Evolutionary conservation across 352 stramenopile genomes (phyloP), one percentile per base, ranked within the genome.

Genomic region (Paralagenidium karlingii): DNA sequence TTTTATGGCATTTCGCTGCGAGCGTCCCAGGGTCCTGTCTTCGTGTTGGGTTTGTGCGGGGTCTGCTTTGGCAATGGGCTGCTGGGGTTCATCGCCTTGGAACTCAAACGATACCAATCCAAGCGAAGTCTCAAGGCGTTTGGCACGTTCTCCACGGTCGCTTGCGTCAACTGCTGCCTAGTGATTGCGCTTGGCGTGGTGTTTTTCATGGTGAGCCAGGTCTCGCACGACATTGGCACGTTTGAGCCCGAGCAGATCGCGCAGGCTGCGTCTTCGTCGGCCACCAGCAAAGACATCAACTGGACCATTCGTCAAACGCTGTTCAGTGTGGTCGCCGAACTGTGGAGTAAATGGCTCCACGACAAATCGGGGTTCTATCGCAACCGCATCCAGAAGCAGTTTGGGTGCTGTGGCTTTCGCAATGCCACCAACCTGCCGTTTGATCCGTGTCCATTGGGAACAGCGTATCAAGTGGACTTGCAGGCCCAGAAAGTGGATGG

Each of bases 261-360:
- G n/a, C n/a, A n/a, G n/a, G n/a, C n/a, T n/a, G n/a, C n/a, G n/a
- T n/a, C n/a, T n/a, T n/a, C n/a, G n/a, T n/a, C n/a, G n/a, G n/a
- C n/a, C n/a, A n/a, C n/a, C n/a, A n/a, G n/a, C n/a, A n/a, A 45
- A 1, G 13, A 18, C 6, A 63, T 49, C 27, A 88, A 74, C 48
- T 88, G 75, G 75, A 81, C 70, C 12, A 70, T 82, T 8, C 70
- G 75, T 19, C 79, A 66, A 31, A 82, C 67, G 7, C 61, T 57
- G 18, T 82, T 88, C 28, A 81, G 64, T n/a, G 62, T 85, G 8
- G 58, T 59, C 1, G 30, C 58, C 32, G 55, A 52, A 0, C 65
- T 88, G 7, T 48, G 66, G n/a, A 40, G 27, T 2, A 62, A 60
- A 0, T 88, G 75, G 75, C 53, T 46, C 13, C 29, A 45, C 21